phyloP scores from a whole-genome alignment of 1,139 yeast species.

The Yamadazyma spencermartinsiae region DNA sequence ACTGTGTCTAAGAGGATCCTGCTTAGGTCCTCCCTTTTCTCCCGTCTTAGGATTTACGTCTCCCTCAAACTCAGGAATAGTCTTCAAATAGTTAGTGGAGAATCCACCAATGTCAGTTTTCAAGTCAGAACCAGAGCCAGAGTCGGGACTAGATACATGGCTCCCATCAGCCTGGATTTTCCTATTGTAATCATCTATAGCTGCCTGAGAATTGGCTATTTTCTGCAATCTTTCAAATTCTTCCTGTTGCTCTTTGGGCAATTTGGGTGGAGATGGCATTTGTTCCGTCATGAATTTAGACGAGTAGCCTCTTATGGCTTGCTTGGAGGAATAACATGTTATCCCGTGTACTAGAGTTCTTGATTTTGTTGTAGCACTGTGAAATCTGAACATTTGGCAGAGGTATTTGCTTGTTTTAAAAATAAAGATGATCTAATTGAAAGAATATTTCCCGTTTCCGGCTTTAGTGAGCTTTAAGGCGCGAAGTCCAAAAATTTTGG shows the following conservation, averaged over 20 bases:
- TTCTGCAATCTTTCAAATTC: slow-evolving; percentile 87
- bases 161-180: slow-evolving; percentile 33
- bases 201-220: slow-evolving; percentile 77
- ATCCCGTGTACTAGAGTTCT: no score
- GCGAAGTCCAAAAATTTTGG: no score
- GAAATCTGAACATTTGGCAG: not conserved
- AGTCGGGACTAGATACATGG: slow-evolving; percentile 26
- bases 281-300: slow-evolving; percentile 30
- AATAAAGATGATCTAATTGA: not conserved
- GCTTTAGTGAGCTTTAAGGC: not conserved
- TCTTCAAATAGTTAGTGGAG: slow-evolving; percentile 70
- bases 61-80: slow-evolving; percentile 95
- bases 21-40: slow-evolving; percentile 98
- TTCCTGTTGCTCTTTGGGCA: slow-evolving; percentile 85
- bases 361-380: not conserved
- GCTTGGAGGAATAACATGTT: no score
- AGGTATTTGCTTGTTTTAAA: no score
- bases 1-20: slow-evolving; percentile 89
- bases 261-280: slow-evolving; percentile 77
- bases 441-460: not conserved
- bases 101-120: slow-evolving; percentile 63
- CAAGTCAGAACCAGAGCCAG: slow-evolving; percentile 26
- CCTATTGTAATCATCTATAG: slow-evolving; percentile 73
- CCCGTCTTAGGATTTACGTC: slow-evolving; percentile 92
- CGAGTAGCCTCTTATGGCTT: slow-evolving; percentile 14